Percentiles rank a stretch among this genome's conserved stretches.
Evolutionary conservation across 257 asterid species (phyloP).

Genomic region (Linderniella brevidens): DNA sequence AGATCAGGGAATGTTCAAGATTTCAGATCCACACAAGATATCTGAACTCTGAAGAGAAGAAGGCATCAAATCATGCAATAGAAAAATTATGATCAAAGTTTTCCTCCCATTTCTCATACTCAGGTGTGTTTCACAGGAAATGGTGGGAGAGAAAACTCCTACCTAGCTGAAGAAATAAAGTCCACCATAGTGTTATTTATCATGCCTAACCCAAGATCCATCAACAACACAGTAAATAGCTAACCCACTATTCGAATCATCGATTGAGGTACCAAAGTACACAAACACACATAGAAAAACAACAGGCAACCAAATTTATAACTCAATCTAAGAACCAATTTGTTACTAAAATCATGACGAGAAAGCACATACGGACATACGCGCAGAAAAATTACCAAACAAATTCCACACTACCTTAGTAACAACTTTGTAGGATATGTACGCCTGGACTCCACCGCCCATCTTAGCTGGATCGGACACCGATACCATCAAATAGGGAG

Average conservation of each 20-base stretch:
- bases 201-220: too few species aligned
- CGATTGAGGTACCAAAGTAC: too few species aligned
- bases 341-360: neutral
- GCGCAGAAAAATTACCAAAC: conserved; percentile 1
- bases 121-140: too few species aligned
- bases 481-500: conserved; percentile 62
- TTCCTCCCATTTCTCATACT: too few species aligned
- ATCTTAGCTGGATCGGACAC: conserved; percentile 95
- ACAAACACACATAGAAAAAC: too few species aligned
- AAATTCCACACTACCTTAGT: conserved; percentile 45
- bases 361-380: too few species aligned
- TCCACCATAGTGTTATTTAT: too few species aligned
- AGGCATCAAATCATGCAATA: neutral
- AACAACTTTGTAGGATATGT: conserved; percentile 92
- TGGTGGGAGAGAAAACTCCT: too few species aligned
- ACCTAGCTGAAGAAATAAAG: too few species aligned
- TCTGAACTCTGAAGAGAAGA: neutral
- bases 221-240: too few species aligned
- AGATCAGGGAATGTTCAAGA: conserved; percentile 8
- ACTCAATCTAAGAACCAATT: neutral
- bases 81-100: neutral
- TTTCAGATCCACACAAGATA: conserved; percentile 1
- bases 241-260: too few species aligned
- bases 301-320: too few species aligned
- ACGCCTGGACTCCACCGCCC: conserved; percentile 98